Conservation (phyloP, 371 early-diverging fungal species). For the Circinella minor region DNA sequence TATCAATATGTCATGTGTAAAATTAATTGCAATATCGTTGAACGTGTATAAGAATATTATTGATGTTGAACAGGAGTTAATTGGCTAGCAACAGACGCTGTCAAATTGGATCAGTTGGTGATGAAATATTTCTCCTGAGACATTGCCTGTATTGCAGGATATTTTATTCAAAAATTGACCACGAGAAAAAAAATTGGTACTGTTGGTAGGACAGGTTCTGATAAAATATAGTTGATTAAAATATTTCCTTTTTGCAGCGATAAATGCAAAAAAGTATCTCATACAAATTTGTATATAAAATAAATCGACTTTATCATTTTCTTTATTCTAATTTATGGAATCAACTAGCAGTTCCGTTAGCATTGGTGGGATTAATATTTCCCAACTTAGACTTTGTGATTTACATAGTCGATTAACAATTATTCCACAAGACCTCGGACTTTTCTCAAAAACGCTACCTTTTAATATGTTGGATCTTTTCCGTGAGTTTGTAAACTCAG, state of each 20-base stretch:
- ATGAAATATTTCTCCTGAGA: constrained; percentile 72
- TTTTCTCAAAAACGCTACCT: constrained; percentile 81
- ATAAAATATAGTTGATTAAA: constrained; percentile 7
- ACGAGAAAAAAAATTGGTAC: constrained; percentile 63
- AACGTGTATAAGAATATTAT: constrained; percentile 82
- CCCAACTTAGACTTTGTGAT: constrained; percentile 64
- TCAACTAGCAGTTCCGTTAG: constrained; percentile 59
- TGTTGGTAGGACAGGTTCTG: constrained; percentile 54
- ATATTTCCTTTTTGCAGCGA: too few species aligned
- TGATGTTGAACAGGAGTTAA: constrained; percentile 72
- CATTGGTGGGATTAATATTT: constrained; percentile 77
- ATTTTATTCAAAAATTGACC: constrained; percentile 64
- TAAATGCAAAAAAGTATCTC: too few species aligned
- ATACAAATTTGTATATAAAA: background rate
- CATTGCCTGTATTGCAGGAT: constrained; percentile 71
- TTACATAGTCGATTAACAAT: constrained; percentile 68
- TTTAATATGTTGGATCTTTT: constrained; percentile 84
- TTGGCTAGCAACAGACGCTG: constrained; percentile 79
- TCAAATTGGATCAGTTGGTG: constrained; percentile 65
- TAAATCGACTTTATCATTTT: constrained; percentile 69
- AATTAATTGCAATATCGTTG: constrained; percentile 77
- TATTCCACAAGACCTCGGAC: constrained; percentile 77
- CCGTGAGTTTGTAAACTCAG: constrained; percentile 64
- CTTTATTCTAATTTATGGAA: constrained; percentile 80
- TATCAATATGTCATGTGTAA: constrained; percentile 81